These are phyloP conservation scores for Aphanomyces astaci DNA, from an alignment of 352 stramenopile genomes.

Conservation along the genomic window DNA sequence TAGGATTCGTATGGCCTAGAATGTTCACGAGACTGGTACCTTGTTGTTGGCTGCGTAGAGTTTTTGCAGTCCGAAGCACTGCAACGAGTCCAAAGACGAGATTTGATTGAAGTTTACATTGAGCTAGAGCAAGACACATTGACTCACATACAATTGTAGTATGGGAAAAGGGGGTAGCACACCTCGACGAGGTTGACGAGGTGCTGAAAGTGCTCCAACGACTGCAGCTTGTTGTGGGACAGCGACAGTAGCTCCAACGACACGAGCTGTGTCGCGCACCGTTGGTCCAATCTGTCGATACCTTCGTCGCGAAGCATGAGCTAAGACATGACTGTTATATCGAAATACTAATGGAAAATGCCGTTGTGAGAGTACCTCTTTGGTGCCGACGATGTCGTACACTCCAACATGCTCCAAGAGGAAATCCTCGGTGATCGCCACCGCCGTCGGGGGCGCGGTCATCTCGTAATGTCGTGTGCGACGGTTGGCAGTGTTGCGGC, in stretches of 20 bases:
- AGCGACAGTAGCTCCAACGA: slow-evolving; percentile 73
- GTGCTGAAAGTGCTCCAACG: slow-evolving; percentile 54
- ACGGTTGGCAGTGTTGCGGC: no score
- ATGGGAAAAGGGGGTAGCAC: slow-evolving; percentile 24
- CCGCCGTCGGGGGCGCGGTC: no score
- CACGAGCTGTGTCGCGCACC: slow-evolving; percentile 46
- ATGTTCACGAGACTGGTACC: no score
- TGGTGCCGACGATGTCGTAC: slow-evolving; percentile 51
- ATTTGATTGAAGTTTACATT: slow-evolving; percentile 69
- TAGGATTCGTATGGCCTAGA: no score
- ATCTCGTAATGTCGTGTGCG: no score
- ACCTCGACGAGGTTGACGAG: slow-evolving; percentile 68
- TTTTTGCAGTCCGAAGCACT: slow-evolving; percentile 54
- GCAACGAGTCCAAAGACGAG: slow-evolving; percentile 36
- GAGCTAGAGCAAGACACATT: slow-evolving; percentile 34
- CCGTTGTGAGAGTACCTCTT: no score
- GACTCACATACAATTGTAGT: not conserved
- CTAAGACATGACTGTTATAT: slow-evolving; percentile 26
- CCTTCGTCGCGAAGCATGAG: slow-evolving; percentile 66
- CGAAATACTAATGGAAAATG: not conserved
- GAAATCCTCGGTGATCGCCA: slow-evolving; percentile 29
- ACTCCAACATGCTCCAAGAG: slow-evolving; percentile 49
- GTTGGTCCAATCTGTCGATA: slow-evolving; percentile 32
- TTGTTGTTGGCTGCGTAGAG: slow-evolving; percentile 57
- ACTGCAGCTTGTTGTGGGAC: slow-evolving; percentile 63